Conservation (phyloP, 2,329 filamentous ascomycete genomes). For the Rutstroemia sp. region DNA sequence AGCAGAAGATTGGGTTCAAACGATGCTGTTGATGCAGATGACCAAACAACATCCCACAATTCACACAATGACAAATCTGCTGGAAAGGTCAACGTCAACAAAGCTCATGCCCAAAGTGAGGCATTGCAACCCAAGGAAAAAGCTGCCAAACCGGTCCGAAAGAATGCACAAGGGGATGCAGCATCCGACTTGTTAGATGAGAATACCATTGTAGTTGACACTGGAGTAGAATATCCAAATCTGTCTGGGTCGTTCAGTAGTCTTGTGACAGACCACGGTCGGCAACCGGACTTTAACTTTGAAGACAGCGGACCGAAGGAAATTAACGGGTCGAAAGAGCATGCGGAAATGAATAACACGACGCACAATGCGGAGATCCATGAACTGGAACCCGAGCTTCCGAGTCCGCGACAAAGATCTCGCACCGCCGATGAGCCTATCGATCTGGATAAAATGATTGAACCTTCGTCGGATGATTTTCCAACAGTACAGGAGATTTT, state of each 20-base stretch:
- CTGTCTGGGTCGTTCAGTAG: conserved; percentile 32
- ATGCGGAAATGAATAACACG: conserved; percentile 4
- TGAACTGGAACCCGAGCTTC: conserved; percentile 2
- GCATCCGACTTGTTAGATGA: not conserved
- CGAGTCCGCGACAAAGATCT: not conserved
- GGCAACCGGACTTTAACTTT: conserved; percentile 41
- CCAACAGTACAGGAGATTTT: conserved; percentile 18
- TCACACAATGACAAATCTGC: not conserved
- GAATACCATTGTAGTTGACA: conserved; percentile 4
- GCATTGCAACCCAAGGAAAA: conserved; percentile 11
- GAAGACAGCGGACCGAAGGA: conserved; percentile 23
- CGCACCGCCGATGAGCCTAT: not conserved
- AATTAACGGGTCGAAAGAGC: conserved; percentile 9
- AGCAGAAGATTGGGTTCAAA: too few species aligned
- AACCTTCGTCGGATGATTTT: conserved; percentile 17
- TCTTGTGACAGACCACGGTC: conserved; percentile 39
- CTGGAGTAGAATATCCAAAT: conserved; percentile 21
- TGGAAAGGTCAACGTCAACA: conserved; percentile 6
- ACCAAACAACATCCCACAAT: not conserved
- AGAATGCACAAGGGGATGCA: not conserved
- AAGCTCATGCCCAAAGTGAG: conserved; percentile 18
- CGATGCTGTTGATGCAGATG: not conserved
- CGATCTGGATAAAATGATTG: not conserved
- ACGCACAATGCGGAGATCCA: not conserved
- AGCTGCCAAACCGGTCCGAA: not conserved